These are phyloP conservation scores for Litsea cubeba DNA, from an alignment of 164 flowering plant species.

Conservation along the genomic window DNA sequence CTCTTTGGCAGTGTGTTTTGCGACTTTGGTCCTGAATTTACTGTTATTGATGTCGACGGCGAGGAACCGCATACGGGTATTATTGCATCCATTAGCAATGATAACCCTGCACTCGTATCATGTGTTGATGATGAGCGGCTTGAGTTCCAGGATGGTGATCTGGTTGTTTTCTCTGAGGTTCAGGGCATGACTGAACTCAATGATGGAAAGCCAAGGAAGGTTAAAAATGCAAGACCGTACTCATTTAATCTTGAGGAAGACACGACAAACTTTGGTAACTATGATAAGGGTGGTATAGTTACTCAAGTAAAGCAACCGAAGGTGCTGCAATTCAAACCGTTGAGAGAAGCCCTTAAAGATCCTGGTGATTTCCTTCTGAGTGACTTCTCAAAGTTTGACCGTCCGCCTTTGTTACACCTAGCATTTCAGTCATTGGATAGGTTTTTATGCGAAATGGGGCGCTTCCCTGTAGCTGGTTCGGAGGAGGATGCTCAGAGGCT, in stretches of 20 bases:
- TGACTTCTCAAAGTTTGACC: conserved; percentile 82
- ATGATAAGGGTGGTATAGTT: conserved; percentile 80
- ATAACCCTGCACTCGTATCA: conserved; percentile 67
- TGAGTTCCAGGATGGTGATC: conserved; percentile 90
- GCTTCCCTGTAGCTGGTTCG: conserved; percentile 75
- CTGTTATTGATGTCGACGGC: conserved; percentile 80
- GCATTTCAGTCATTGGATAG: conserved; percentile 80
- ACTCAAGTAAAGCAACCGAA: conserved; percentile 88
- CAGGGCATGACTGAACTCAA: conserved; percentile 78
- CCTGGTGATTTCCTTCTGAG: conserved; percentile 86
- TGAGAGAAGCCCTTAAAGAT: conserved; percentile 60
- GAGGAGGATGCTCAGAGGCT: conserved; percentile 80
- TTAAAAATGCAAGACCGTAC: conserved; percentile 67
- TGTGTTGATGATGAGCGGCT: conserved; percentile 89
- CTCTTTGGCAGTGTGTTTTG: conserved; percentile 81
- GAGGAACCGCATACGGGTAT: conserved; percentile 87
- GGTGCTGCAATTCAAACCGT: conserved; percentile 62
- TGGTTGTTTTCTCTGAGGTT: conserved; percentile 87
- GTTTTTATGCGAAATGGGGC: conserved; percentile 48
- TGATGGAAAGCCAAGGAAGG: conserved; percentile 78
- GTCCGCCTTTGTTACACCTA: conserved; percentile 78
- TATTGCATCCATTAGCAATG: conserved; percentile 83
- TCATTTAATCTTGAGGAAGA: conserved; percentile 83
- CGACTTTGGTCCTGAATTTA: conserved; percentile 81
- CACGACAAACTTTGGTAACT: conserved; percentile 59